Base-by-base conservation (phyloP, 176 grass and related monocot species). In the maize (Zea mays) region DNA sequence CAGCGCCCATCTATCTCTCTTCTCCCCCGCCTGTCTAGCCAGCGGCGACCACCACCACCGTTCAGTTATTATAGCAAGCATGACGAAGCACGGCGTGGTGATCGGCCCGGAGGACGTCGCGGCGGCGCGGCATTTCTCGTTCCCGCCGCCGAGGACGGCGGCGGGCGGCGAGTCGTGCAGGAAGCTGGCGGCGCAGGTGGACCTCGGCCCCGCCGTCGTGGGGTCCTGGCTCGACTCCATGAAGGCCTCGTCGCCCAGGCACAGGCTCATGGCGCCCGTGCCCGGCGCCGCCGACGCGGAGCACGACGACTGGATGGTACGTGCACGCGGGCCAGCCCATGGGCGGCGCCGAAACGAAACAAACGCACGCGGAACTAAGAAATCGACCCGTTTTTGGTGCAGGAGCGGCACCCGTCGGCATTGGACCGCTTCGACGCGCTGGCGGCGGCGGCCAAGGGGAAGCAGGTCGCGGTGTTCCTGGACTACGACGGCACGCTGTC, bases 401-500 rank as follows among this genome's bases (percentile, higher is more conserved):
- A 95, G 92, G 73, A 80, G 69, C 74, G 82, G 21, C 81, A 95
- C 54, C 92, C 92, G 55, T 95, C 92, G 40, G 92, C 92, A 72
- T 86, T 95, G 77, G 59, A 38, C 2, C 76, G 52, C 41, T 89
- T 95, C 83, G 80, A 87, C 33, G 84, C 78, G 49, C 47, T 91
- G 51, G 81, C 74, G 44, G 83, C 80, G 46, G 63, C 86, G 34
- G 87, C 89, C 16, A 54, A 79, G 39, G 92, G 81, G 59, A 95
- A 91, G 72, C 74, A 74, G 72, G 74, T 91, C 33, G 92, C 78
- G 4, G 71, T 95, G 78, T 95, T 95, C 84, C 86, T 95, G 27
- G 92, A 95, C 81, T 95, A 95, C 79, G 92, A 95, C 56, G 92
- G 92, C 62, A 95, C 92, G 40, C 79, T 95, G 33, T 95, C 92